phyloP scores from a whole-genome alignment of 2,329 filamentous ascomycete genomes.

The Apiospora rasikravindrae region DNA sequence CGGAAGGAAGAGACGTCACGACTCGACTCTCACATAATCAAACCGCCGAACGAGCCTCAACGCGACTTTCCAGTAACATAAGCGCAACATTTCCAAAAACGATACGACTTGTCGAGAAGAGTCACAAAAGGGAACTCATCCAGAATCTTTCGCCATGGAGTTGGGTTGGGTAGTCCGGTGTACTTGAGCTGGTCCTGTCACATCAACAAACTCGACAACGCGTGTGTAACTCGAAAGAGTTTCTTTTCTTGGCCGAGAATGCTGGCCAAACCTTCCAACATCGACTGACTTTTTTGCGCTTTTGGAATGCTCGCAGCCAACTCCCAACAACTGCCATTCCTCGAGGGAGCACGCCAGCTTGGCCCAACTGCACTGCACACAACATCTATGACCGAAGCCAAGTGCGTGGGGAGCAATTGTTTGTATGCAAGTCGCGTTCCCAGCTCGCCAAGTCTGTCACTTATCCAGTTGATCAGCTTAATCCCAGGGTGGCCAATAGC shows the following conservation, averaged over 20 bases:
- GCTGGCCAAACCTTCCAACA: constrained; percentile 10
- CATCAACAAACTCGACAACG: not conserved
- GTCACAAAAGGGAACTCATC: not conserved
- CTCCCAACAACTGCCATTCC: not conserved
- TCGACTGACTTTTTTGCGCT: not conserved
- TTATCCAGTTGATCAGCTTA: not conserved
- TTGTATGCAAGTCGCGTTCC: not conserved
- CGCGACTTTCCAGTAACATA: not conserved
- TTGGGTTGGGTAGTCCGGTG: not conserved
- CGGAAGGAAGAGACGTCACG: not conserved
- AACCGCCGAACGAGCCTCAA: not conserved
- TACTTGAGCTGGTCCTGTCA: not conserved
- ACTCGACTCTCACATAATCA: not conserved
- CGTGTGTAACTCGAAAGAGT: not conserved
- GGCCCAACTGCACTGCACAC: not conserved
- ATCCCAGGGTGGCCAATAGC: not conserved
- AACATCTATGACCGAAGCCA: not conserved
- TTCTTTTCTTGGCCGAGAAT: not conserved
- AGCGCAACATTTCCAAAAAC: not conserved
- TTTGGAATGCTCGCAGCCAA: not conserved
- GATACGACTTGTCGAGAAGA: not conserved
- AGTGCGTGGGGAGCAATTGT: not conserved
- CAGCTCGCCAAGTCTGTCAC: not conserved
- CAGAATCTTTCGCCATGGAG: not conserved
- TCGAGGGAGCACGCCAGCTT: not conserved